These are phyloP conservation scores for Schizochytrium sp. DNA, from an alignment of 108 stramenopile genomes.

Conservation along the genomic window DNA sequence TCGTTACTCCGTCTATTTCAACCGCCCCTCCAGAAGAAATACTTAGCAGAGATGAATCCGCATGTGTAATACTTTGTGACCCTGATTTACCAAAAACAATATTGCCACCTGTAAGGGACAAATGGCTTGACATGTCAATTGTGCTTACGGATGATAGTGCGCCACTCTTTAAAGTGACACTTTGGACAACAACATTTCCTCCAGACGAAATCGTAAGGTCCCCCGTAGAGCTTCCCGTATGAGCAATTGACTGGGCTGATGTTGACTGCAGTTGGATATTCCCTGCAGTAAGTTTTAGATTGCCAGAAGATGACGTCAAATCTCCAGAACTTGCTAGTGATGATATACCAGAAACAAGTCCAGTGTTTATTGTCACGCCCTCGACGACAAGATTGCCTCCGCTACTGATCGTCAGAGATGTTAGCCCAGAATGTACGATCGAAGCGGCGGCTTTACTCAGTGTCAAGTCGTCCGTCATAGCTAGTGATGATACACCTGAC, in stretches of 20 bases:
- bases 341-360: neutral
- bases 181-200: neutral
- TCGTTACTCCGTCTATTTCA: neutral
- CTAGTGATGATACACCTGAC: neutral
- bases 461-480: neutral
- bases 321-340: neutral
- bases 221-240: neutral
- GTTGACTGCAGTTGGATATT: neutral
- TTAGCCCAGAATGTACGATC: neutral
- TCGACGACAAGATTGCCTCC: slow-evolving; percentile 41
- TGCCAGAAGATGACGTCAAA: neutral
- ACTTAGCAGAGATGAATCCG: neutral
- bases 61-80: slow-evolving; percentile 3
- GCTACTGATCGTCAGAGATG: slow-evolving; percentile 1
- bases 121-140: neutral
- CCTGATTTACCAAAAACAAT: neutral
- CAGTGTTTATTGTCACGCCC: slow-evolving; percentile 25
- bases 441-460: neutral
- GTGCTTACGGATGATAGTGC: neutral
- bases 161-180: neutral
- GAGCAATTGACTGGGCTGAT: neutral
- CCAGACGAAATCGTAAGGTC: neutral
- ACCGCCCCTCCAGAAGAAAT: neutral
- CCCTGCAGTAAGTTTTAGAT: neutral
- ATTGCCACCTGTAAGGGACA: neutral